Base-by-base conservation (phyloP, 805 yeast species). In the Zygosaccharomyces kombuchaensis region DNA sequence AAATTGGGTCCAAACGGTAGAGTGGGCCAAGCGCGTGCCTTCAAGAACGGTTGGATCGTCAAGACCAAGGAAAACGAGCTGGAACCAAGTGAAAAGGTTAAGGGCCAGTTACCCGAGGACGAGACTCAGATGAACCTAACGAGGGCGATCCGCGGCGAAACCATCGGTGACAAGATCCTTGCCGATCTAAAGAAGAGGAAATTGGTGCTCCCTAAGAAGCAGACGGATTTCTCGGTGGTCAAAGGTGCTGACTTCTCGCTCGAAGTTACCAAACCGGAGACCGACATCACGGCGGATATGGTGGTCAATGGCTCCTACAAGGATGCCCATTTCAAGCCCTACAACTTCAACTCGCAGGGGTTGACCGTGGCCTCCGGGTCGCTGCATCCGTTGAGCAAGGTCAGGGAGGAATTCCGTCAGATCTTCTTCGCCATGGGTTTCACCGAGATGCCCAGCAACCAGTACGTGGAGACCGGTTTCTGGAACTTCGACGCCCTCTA, bases 401-500 rank as follows among this genome's bases (percentile, higher is more conserved):
- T 93, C 48, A 81, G 97, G 63, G 97, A 91, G 70, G 99, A 93
- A 69, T 93, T 93, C 72, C 80, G 99, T 72, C 96, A 90, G 69
- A 91, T 93, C 63, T 93, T 93, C 80, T 91, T 93, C 72, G 82
- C 93, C 31, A 82, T 93, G 90, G 99, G 99, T 6, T 93, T 93
- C 81, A 81, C 93, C 23, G 99, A 93, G 73, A 93, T 93, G 99
- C 96, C 99, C 50, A 84, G 99, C 21, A 91, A 91, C 69, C 96
- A 91, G 69, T 93, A 90, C 66, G 99, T 93, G 43, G 99, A 93
- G 66, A 80, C 93, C 13, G 98, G 98, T 4, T 93, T 93, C 81
- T 93, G 99, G 99, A 93, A 93, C 71, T 93, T 93, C 64, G 99
- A 93, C 68, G 81, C 99, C 3, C 77, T 93, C 60, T 93, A 73